Conservation (phyloP, 1,284 basidiomycete species). For the Trichosporon ovoides region DNA sequence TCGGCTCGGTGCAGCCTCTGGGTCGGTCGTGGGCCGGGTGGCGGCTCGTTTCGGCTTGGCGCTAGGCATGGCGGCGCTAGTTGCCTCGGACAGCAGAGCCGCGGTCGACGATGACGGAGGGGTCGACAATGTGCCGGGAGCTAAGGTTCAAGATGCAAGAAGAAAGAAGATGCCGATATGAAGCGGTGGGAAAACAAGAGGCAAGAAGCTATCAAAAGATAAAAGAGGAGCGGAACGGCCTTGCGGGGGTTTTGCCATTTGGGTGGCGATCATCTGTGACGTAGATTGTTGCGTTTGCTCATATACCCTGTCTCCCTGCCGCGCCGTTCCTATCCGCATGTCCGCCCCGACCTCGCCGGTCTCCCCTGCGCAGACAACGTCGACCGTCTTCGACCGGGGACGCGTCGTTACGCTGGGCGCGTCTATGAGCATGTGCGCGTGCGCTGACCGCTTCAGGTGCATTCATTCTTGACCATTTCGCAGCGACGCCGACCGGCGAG, state of each 20-base stretch:
- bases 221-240: background rate
- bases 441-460: conserved; percentile 55
- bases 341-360: conserved; percentile 4
- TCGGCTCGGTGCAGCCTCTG: background rate
- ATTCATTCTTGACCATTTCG: conserved; percentile 83
- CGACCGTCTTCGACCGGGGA: conserved; percentile 3
- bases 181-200: background rate
- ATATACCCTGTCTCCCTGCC: background rate
- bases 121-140: background rate
- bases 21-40: background rate
- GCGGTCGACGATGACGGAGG: too few relatives aligned
- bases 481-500: conserved; percentile 47
- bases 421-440: background rate
- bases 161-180: background rate
- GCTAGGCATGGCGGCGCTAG: too few relatives aligned
- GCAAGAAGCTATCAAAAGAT: background rate
- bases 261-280: background rate
- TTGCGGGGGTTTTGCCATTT: background rate
- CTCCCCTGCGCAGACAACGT: background rate
- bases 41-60: background rate
- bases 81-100: too few relatives aligned
- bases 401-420: conserved; percentile 19
- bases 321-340: background rate
- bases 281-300: background rate
- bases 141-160: background rate